These are phyloP conservation scores for Venturia carpophila DNA, from an alignment of 2,329 filamentous ascomycete species.

Conservation along the genomic window DNA sequence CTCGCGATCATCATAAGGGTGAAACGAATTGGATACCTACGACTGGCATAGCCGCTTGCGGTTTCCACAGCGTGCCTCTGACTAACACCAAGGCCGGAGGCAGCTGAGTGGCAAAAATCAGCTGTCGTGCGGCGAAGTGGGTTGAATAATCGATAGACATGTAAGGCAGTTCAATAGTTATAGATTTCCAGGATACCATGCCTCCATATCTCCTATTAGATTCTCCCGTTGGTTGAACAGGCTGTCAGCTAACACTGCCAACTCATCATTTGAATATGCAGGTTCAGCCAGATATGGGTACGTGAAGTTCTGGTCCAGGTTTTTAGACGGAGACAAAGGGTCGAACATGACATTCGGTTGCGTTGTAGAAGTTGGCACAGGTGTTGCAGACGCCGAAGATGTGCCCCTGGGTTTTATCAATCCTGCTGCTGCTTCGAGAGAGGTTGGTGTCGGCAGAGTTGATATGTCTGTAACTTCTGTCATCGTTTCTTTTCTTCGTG, in stretches of 20 bases:
- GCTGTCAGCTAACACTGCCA: slow-evolving; percentile 41
- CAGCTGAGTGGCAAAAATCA: too few species aligned
- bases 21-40: too few species aligned
- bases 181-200: slow-evolving; percentile 24
- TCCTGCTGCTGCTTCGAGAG: slow-evolving; percentile 6
- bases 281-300: slow-evolving; percentile 21
- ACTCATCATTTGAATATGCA: slow-evolving; percentile 33
- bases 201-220: slow-evolving; percentile 33
- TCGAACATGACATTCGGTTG: not conserved
- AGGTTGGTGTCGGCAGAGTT: not conserved
- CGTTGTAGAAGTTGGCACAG: slow-evolving; percentile 15
- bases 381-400: slow-evolving; percentile 21
- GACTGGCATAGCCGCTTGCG: too few species aligned
- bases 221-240: slow-evolving; percentile 42
- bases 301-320: slow-evolving; percentile 20
- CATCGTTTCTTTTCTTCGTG: slow-evolving; percentile 33
- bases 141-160: not conserved
- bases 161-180: not conserved
- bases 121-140: not conserved
- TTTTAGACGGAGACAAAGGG: slow-evolving; percentile 22
- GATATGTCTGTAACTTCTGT: not conserved
- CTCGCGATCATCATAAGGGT: too few species aligned
- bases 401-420: not conserved
- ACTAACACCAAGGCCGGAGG: too few species aligned
- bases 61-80: too few species aligned